A percentile compares a stretch with the other conserved stretches of the same genome.
Conservation (phyloP, 2,329 filamentous ascomycete genomes). For the Cladosporium phlei region DNA sequence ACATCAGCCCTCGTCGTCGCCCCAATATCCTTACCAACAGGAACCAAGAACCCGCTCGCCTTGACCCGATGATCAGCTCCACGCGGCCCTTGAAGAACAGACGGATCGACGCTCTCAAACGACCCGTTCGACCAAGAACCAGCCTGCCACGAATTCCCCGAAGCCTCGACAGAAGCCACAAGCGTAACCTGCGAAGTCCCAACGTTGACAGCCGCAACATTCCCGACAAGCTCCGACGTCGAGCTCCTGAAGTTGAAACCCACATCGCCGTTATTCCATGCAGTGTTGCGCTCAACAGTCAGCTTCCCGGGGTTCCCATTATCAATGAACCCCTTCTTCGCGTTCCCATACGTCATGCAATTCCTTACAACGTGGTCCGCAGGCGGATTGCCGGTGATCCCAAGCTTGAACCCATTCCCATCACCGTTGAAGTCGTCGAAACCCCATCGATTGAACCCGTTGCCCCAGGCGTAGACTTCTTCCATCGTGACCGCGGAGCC, state of each 20-base stretch:
- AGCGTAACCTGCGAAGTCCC: conserved; percentile 24
- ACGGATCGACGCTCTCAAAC: conserved; percentile 37
- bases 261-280: conserved; percentile 43
- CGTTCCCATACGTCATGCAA: conserved; percentile 43
- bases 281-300: conserved; percentile 41
- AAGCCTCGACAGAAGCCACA: conserved; percentile 22
- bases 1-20: conserved; percentile 32
- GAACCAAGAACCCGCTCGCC: conserved; percentile 41
- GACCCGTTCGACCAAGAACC: conserved; percentile 37
- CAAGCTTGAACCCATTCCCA: conserved; percentile 48
- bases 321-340: conserved; percentile 45
- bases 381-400: conserved; percentile 35
- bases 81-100: conserved; percentile 36
- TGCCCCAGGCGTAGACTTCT: conserved; percentile 45
- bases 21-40: conserved; percentile 37
- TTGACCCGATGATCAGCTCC: conserved; percentile 38
- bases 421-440: conserved; percentile 43
- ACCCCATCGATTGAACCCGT: conserved; percentile 44
- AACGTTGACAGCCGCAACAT: conserved; percentile 37
- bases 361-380: conserved; percentile 44
- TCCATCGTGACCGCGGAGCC: conserved; percentile 41
- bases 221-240: conserved; percentile 35
- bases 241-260: conserved; percentile 38
- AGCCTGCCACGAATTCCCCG: conserved; percentile 43
- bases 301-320: conserved; percentile 43